Evolutionary conservation across 2,329 filamentous ascomycete genomes (phyloP), one percentile per base, ranked within the genome.

Genomic region (Stemphylium beticola): DNA sequence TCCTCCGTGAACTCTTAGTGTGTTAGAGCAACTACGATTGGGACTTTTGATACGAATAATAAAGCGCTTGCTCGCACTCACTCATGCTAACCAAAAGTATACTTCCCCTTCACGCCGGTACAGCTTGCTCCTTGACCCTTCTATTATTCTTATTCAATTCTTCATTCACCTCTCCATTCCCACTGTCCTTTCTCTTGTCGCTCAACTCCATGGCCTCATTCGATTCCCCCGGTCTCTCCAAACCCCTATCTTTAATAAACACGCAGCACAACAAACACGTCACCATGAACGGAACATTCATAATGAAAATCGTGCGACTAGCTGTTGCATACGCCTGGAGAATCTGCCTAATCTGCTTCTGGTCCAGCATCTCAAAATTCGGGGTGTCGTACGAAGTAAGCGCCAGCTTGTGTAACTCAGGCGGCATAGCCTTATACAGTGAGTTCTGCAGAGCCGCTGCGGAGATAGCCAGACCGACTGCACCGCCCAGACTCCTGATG

Each of bases 401-500:
- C 8, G 49, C 54, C 9, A 61, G 42, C 2, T 32, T 39, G n/a
- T 42, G 51, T 15, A 65, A 64, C 1, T 62, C 46, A 4, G 40
- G 8, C 2, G 63, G 61, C 55, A 67, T 59, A 17, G 26, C 47
- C 8, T 44, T 56, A 17, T 58, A 52, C 9, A 66, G 45, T 6
- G 62, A 58, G 17, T 57, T 64, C 33, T 66, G 64, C 22, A 67
- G 22, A 15, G 57, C 53, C 9, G 61, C 54, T 10, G 57, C 61
- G 12, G 60, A 65, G 8, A 87, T 74, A 0, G 84, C 84, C 0
- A 88, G 78, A 0, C 85, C 85, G 12, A 81, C 77, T 1, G 85
- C 78, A 20, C 85, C 85, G 9, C 86, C 85, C 3, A 85, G 74
- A 41, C 81, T 82, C 7, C 86, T 81, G 55, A 87, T 78, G 65